A percentile compares a stretch with the other conserved stretches of the same genome.
phyloP scores from a whole-genome alignment of 208 protist species.

The Borovskyia barvae region DNA sequence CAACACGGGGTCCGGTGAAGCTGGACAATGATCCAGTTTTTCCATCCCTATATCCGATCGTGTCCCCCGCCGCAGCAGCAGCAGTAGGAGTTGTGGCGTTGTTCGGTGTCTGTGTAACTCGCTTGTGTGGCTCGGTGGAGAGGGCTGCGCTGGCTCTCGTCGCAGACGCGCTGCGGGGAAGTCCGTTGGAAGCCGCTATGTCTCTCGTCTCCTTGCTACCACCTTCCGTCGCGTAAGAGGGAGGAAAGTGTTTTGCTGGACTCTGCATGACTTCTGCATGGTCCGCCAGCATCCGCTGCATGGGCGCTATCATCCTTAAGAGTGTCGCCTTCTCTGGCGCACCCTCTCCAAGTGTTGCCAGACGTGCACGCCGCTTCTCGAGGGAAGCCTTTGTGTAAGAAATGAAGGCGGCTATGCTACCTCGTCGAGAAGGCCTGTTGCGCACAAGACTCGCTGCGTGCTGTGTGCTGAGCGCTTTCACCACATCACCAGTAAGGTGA shows the following conservation, averaged over 20 bases:
- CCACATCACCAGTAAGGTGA: constrained; percentile 27
- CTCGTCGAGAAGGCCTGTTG: constrained; percentile 39
- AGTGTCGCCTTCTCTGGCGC: constrained; percentile 10
- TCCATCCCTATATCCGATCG: not conserved
- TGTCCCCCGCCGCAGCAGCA: not conserved
- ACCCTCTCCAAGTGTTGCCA: constrained; percentile 14
- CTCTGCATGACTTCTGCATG: constrained; percentile 28
- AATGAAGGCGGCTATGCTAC: constrained; percentile 49
- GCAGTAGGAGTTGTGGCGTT: not conserved
- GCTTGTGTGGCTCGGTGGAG: too few species aligned
- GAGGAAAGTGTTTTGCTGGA: constrained; percentile 30
- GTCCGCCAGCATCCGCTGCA: constrained; percentile 30
- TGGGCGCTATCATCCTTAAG: constrained; percentile 11
- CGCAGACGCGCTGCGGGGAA: too few species aligned
- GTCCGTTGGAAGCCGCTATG: not conserved
- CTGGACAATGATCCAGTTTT: constrained; percentile 1
- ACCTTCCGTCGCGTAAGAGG: constrained; percentile 25
- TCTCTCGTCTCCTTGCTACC: too few species aligned
- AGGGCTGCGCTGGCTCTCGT: too few species aligned
- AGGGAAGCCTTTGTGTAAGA: constrained; percentile 29
- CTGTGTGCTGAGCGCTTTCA: constrained; percentile 26
- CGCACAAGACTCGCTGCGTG: constrained; percentile 17
- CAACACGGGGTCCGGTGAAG: constrained; percentile 34
- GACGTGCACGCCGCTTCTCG: constrained; percentile 17
- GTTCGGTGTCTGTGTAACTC: too few species aligned